phyloP scores from a whole-genome alignment of 495 filamentous ascomycete genomes.

The Thermothielavioides terrestris region DNA sequence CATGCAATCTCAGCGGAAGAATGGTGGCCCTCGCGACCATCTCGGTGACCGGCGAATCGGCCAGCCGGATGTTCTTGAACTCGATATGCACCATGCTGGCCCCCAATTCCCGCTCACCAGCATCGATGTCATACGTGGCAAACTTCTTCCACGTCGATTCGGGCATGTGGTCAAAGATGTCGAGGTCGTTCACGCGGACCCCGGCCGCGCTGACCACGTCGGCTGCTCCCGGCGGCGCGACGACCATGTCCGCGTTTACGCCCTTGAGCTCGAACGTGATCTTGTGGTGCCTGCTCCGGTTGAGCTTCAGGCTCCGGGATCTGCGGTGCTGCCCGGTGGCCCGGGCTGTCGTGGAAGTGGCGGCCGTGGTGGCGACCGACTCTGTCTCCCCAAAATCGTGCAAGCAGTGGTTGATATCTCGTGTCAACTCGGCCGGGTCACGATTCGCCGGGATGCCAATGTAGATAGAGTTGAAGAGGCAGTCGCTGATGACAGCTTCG shows the following conservation, averaged over 20 bases:
- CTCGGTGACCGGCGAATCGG: conserved; percentile 80
- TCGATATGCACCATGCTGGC: conserved; percentile 86
- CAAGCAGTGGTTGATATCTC: conserved; percentile 77
- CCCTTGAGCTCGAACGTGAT: conserved; percentile 90
- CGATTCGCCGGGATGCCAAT: conserved; percentile 83
- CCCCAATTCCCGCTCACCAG: conserved; percentile 71
- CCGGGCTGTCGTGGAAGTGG: conserved; percentile 52
- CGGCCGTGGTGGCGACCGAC: conserved; percentile 66
- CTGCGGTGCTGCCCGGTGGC: conserved; percentile 38
- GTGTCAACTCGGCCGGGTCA: conserved; percentile 70
- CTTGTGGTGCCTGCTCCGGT: conserved; percentile 84
- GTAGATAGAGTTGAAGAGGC: conserved; percentile 97
- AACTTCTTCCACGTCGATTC: conserved; percentile 99
- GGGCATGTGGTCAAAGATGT: conserved; percentile 88
- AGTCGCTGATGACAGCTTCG: conserved; percentile 83
- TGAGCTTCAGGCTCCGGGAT: conserved; percentile 58
- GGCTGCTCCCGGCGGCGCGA: conserved; percentile 66
- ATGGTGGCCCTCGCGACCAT: conserved; percentile 78
- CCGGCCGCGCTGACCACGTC: conserved; percentile 85
- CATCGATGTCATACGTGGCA: conserved; percentile 83
- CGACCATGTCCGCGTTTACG: conserved; percentile 72
- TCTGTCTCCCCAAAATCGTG: conserved; percentile 85
- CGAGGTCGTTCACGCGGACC: conserved; percentile 69
- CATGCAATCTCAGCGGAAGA: conserved; percentile 82
- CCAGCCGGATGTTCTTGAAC: conserved; percentile 75